Evolutionary conservation across 495 filamentous ascomycete genomes (phyloP), one percentile per base, ranked within the genome.

Genomic region (Friedmanniomyces endolithicus): DNA sequence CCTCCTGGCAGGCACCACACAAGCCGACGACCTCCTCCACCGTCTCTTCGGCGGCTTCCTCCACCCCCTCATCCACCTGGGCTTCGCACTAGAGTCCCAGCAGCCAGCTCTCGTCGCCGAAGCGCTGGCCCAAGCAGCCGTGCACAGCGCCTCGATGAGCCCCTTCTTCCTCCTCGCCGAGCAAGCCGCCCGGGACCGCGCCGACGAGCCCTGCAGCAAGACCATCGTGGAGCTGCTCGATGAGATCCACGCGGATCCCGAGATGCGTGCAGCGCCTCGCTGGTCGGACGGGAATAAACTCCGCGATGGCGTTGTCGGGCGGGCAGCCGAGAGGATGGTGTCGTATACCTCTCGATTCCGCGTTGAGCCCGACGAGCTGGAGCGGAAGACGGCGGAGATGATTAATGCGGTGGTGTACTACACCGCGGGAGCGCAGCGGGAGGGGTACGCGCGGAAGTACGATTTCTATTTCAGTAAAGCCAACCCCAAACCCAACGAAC

Each of bases 41-140:
- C 71, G 84, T 39, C 63, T 84, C 60, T 80, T 74, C 61, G 71
- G 66, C 48, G 86, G 84, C 0, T 78, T 90, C 56, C 61, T 92
- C 1, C 88, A 95, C 63, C 86, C 87, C 9, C 56, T 90, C 7
- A 94, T 95, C 59, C 87, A 94, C 59, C 75, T 94, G 11, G 86
- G 87, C 37, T 92, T 86, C 63, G 88, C 83, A 1, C 59, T 95
- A 17, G 87, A 94, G 59, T 94, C 87, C 70, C 60, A 75, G 1
- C 85, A 90, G 63, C 86, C 85, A 3, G 86, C 85, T 35, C 81
- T 95, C 39, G 74, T 94, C 17, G 85, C 88, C 1, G 82, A 92
- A 74, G 89, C 71, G 1, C 74, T 94, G 6, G 86, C 90, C 2
- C 81, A 90, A 71, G 71, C 84, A 9, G 79, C 83, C 2, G 76